Evolutionary conservation across 352 stramenopile genomes (phyloP).

Genomic region (Phytophthora europaea): DNA sequence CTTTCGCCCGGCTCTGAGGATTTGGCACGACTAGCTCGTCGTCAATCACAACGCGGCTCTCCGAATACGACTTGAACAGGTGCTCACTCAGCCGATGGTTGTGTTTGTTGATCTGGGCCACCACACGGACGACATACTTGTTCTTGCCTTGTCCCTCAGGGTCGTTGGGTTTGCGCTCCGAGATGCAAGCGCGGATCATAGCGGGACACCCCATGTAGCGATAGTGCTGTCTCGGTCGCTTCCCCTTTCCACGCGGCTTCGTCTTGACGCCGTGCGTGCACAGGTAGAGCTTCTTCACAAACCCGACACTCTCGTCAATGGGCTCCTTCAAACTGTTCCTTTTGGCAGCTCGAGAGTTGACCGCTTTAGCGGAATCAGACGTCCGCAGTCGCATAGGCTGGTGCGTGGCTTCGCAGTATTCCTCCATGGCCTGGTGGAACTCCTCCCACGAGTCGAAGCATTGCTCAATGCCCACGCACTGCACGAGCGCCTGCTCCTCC

Average conservation of each 20-base stretch:
- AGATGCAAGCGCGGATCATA: constrained; percentile 88
- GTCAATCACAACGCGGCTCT: constrained; percentile 88
- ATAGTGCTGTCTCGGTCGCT: constrained; percentile 83
- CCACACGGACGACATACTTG: constrained; percentile 88
- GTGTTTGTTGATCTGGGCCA: constrained; percentile 89
- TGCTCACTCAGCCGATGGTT: constrained; percentile 89
- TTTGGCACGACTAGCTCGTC: constrained; percentile 76
- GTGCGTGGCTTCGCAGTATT: constrained; percentile 77
- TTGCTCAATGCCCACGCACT: constrained; percentile 78
- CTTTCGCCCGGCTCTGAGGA: constrained; percentile 54
- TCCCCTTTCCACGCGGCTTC: constrained; percentile 85
- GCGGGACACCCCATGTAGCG: constrained; percentile 86
- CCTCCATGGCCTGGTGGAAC: constrained; percentile 85
- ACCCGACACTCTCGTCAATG: constrained; percentile 88
- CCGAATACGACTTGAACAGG: constrained; percentile 89
- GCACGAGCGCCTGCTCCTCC: constrained; percentile 70
- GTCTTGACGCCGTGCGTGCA: constrained; percentile 89
- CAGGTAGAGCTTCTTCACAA: constrained; percentile 89
- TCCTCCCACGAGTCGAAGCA: constrained; percentile 88
- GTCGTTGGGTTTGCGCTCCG: constrained; percentile 69
- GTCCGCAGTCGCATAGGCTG: constrained; percentile 86
- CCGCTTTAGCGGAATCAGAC: constrained; percentile 83
- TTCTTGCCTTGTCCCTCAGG: constrained; percentile 60
- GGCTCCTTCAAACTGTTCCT: constrained; percentile 86
- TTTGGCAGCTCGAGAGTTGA: constrained; percentile 84